A percentile compares a stretch with the other conserved stretches of the same genome.
Conservation (phyloP, 2,329 filamentous ascomycete genomes). For the Fusarium euwallaceae region DNA sequence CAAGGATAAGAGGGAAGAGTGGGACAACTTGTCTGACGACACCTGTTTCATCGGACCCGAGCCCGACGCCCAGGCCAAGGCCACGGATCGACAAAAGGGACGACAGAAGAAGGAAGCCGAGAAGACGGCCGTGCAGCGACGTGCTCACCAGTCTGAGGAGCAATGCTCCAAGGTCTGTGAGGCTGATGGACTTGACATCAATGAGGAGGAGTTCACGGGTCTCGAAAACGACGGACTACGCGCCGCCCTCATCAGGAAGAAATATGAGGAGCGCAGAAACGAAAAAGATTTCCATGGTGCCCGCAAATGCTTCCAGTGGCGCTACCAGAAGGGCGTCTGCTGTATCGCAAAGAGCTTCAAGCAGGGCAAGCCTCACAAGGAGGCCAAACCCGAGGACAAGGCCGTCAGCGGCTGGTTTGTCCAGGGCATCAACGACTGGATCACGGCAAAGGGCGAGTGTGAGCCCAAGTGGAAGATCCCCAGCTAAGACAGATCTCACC, state of each 20-base stretch:
- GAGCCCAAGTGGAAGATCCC: constrained; percentile 56
- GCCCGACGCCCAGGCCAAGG: constrained; percentile 51
- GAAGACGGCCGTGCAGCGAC: constrained; percentile 57
- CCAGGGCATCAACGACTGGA: constrained; percentile 62
- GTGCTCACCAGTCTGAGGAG: constrained; percentile 60
- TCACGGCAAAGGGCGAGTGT: constrained; percentile 60
- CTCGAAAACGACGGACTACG: constrained; percentile 47
- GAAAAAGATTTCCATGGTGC: constrained; percentile 47
- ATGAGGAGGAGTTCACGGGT: constrained; percentile 51
- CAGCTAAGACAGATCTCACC: constrained; percentile 27
- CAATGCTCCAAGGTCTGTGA: constrained; percentile 65
- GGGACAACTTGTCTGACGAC: constrained; percentile 67
- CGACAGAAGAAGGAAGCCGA: constrained; percentile 56
- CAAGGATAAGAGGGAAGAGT: constrained; percentile 58
- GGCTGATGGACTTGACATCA: constrained; percentile 53
- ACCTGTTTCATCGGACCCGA: constrained; percentile 59
- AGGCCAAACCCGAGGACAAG: constrained; percentile 49
- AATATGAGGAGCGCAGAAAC: constrained; percentile 44
- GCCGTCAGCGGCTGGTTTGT: constrained; percentile 62
- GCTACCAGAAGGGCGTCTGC: constrained; percentile 59
- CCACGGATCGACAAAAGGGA: constrained; percentile 48
- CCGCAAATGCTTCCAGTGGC: constrained; percentile 62
- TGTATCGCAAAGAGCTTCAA: constrained; percentile 60
- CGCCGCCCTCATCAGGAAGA: constrained; percentile 44
- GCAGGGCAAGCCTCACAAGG: constrained; percentile 55